Conservation (phyloP, 164 flowering plant species). For the Aristolochia californica region DNA sequence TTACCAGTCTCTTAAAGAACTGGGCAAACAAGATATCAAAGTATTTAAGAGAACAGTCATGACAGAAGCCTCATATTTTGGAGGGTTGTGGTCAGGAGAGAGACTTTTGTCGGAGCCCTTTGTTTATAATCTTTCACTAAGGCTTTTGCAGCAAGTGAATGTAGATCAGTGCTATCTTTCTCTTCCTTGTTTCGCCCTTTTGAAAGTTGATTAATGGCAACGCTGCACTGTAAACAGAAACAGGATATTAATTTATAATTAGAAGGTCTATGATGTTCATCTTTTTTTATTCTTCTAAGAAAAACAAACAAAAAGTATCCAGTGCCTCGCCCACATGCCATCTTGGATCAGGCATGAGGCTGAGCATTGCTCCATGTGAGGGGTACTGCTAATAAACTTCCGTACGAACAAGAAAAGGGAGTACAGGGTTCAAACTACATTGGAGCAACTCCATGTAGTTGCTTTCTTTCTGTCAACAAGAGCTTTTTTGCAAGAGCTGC, state of each 20-base stretch:
- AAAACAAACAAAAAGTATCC: too few species aligned
- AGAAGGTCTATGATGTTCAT: neutral
- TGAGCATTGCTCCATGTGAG: too few species aligned
- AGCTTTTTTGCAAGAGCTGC: too few species aligned
- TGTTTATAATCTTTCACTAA: constrained; percentile 75
- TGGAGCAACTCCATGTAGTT: too few species aligned
- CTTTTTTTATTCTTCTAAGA: neutral
- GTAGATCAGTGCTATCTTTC: constrained; percentile 61
- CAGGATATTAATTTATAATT: neutral
- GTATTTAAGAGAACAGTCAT: neutral
- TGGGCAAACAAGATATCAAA: too few species aligned
- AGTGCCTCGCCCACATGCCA: too few species aligned
- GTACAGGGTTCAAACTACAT: too few species aligned
- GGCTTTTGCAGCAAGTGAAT: constrained; percentile 57
- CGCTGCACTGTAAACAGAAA: constrained; percentile 46
- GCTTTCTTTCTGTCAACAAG: too few species aligned
- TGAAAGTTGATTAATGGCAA: constrained; percentile 64
- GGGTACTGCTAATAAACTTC: too few species aligned
- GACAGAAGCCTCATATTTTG: constrained; percentile 48
- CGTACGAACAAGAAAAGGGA: too few species aligned
- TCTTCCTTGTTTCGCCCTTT: constrained; percentile 87
- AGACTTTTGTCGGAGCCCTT: constrained; percentile 53
- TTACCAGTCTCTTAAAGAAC: too few species aligned
- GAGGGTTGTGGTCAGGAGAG: constrained; percentile 46
- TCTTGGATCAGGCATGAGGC: too few species aligned